A percentile compares a stretch with the other conserved stretches of the same genome.
Evolutionary conservation across 2,329 filamentous ascomycete species (phyloP).

Genomic region (Domatiomyces catenatus): DNA sequence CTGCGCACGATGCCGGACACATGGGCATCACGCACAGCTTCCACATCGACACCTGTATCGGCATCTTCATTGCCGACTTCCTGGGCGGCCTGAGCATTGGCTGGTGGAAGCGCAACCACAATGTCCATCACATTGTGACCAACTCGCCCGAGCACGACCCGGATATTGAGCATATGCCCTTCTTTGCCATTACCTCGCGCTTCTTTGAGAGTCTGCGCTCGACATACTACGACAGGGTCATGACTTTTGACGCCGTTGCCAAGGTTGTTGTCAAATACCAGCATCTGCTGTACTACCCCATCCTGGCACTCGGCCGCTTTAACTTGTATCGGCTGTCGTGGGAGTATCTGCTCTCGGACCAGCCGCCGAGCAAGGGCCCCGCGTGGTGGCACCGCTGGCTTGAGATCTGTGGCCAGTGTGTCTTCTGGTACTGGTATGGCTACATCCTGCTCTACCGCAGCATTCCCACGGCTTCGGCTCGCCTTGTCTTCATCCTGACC

Average conservation of each 20-base stretch:
- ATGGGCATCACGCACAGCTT: slow-evolving; percentile 95
- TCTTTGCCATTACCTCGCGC: slow-evolving; percentile 74
- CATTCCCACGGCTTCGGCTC: slow-evolving; percentile 53
- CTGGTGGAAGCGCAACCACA: slow-evolving; percentile 97
- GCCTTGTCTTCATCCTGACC: slow-evolving; percentile 60
- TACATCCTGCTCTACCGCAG: slow-evolving; percentile 62
- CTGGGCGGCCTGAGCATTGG: slow-evolving; percentile 77
- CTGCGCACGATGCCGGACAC: slow-evolving; percentile 87
- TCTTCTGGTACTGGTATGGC: slow-evolving; percentile 80
- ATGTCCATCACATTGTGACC: slow-evolving; percentile 92
- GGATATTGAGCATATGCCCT: slow-evolving; percentile 80
- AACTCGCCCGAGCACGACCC: slow-evolving; percentile 92
- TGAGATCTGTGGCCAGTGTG: slow-evolving; percentile 58
- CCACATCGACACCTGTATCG: slow-evolving; percentile 65
- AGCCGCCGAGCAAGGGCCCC: slow-evolving; percentile 57
- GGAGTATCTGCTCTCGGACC: slow-evolving; percentile 56
- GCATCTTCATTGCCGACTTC: slow-evolving; percentile 80
- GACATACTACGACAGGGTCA: slow-evolving; percentile 68
- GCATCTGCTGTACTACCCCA: slow-evolving; percentile 66
- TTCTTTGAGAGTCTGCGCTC: slow-evolving; percentile 59
- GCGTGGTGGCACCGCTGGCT: slow-evolving; percentile 73
- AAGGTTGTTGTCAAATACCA: slow-evolving; percentile 58
- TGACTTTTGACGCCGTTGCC: slow-evolving; percentile 62
- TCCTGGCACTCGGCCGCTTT: slow-evolving; percentile 69
- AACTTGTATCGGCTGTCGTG: slow-evolving; percentile 75